Conservation (phyloP, 139 green algal species). For the Tetradesmus lagerheimii region DNA sequence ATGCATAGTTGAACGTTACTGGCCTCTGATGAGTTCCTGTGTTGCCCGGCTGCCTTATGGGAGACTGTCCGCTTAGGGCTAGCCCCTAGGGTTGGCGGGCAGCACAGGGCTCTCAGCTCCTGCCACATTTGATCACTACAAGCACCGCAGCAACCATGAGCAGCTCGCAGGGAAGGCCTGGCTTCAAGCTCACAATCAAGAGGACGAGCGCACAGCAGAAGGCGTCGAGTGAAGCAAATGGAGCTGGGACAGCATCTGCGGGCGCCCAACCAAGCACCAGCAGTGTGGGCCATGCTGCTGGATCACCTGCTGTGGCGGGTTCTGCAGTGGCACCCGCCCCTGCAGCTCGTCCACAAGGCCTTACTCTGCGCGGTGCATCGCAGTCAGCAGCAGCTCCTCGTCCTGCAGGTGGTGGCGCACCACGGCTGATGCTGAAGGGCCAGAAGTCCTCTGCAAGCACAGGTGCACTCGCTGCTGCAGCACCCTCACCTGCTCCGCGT, state of each 20-base stretch:
- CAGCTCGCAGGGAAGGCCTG: neutral
- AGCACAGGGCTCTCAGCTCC: neutral
- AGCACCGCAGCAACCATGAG: neutral
- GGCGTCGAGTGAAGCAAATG: neutral
- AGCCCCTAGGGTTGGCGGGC: neutral
- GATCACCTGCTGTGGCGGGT: neutral
- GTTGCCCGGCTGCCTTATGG: slow-evolving; percentile 1
- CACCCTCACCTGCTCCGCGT: neutral
- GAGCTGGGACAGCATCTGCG: neutral
- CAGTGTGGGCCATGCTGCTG: neutral
- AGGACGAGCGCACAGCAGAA: slow-evolving; percentile 15
- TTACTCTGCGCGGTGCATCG: slow-evolving; percentile 25
- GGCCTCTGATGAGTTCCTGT: neutral
- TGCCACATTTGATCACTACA: neutral
- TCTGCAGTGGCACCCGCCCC: neutral
- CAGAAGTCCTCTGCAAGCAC: slow-evolving; percentile 8
- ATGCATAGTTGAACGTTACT: neutral
- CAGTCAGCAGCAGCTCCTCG: neutral
- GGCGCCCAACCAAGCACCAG: neutral
- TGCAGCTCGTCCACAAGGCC: neutral
- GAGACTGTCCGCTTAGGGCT: neutral
- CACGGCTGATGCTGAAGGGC: slow-evolving; percentile 28
- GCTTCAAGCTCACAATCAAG: slow-evolving; percentile 34
- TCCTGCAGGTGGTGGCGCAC: neutral
- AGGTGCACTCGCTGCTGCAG: neutral